These are phyloP conservation scores for Rosa multiflora DNA, from an alignment of 306 rosid species.

Conservation along the genomic window DNA sequence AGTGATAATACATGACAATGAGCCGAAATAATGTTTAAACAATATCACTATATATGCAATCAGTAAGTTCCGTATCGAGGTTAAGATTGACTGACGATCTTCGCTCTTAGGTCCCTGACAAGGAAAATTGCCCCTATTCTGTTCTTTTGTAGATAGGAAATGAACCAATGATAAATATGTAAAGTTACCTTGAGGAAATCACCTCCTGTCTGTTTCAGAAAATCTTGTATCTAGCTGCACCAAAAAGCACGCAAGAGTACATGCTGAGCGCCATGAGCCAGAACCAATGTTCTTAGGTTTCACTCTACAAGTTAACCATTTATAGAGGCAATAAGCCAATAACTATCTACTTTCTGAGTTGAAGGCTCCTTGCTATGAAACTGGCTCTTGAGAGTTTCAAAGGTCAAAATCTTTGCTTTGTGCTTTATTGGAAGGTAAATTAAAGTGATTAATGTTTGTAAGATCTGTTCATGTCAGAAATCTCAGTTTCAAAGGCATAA, in stretches of 20 bases:
- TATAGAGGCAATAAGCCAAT: neutral
- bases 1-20: too few species aligned
- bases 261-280: neutral
- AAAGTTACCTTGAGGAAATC: slow-evolving; percentile 75
- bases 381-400: neutral
- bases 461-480: neutral
- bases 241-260: slow-evolving; percentile 25
- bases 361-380: neutral
- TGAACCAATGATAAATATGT: slow-evolving; percentile 11
- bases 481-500: neutral
- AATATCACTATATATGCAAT: too few species aligned
- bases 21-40: too few species aligned
- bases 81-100: neutral
- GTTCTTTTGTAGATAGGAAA: neutral
- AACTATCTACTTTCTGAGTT: neutral
- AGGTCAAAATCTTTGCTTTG: neutral
- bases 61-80: too few species aligned
- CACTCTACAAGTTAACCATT: neutral
- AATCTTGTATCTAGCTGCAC: slow-evolving; percentile 64
- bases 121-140: neutral
- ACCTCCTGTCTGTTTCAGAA: slow-evolving; percentile 77
- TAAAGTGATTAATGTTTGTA: neutral
- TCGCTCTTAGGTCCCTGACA: neutral
- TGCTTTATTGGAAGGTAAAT: neutral
- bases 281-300: neutral